Base-by-base conservation (phyloP, 129 eudicot species). In the Escallonia rubra region DNA sequence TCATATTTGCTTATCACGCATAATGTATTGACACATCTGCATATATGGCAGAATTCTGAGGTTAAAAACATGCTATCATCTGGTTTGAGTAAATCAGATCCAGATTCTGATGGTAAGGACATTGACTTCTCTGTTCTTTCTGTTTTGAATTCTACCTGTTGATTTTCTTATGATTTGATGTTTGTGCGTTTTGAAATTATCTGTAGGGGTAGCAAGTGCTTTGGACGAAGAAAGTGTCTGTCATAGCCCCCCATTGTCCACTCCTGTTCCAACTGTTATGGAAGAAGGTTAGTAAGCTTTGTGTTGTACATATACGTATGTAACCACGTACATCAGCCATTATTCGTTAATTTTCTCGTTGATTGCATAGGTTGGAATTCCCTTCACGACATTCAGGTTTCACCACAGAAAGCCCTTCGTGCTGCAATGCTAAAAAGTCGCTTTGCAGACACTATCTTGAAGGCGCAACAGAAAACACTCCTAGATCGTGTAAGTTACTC, bases 401-500 rank as follows among this genome's bases (percentile, higher is more conserved):
- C 84, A 5, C 84, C 86, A 1, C 61, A 76, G 63, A 81, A 78
- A 70, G 87, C 86, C 14, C 65, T 85, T 46, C 86, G 90, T 38
- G 81, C 76, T 68, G 90, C 86, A 47, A 74, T 81, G 81, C 74
- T 85, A 43, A 85, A 81, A 58, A 69, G 66, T 34, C 87, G 90
- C 11, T 84, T 77, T 74, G 83, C 86, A 23, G 83, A 57, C 40
- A 81, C 83, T 4, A 84, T 84, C 47, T 70, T 74, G 53, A 84
- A 72, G 72, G 90, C 86, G 41, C 72, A 72, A 52, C 81, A 79
- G 62, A 72, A 75, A 68, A 72, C 73, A 4, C 72, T 66, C 34
- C 46, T 60, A 15, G 74, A 70, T 14, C 68, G 61, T 45, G 89
- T 80, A 71, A 76, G 3, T 42, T 12, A 8, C 16, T 68, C 34